Evolutionary conservation across 176 grass and related monocot genomes (phyloP), one percentile per base, ranked within the genome.

Genomic region (Poa annua): DNA sequence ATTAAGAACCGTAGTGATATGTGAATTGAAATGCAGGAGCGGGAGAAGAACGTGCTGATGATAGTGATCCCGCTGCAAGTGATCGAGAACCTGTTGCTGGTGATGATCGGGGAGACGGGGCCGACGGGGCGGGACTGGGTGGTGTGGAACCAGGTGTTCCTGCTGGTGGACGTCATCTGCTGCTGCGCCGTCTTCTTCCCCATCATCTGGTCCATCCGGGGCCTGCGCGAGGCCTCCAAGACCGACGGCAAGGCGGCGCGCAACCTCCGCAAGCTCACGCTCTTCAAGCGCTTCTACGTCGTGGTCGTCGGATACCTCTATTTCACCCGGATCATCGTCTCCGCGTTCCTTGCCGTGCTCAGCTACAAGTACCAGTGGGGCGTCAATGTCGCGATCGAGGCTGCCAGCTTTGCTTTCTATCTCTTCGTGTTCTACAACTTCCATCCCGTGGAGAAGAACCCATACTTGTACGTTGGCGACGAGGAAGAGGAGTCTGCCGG

Each of bases 201-300:
- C 17, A 76, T 93, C 75, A 35, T 93, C 70, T 93, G 80, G 92
- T 93, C 92, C 80, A 90, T 90, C 76, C 80, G 86, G 22, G 20
- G 66, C 83, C 83, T 93, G 64, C 88, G 88, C 0, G 86, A 90
- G 70, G 92, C 88, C 3, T 84, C 92, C 66, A 90, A 84, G 88
- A 86, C 70, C 13, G 86, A 90, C 70, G 86, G 86, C 80, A 93
- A 93, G 92, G 92, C 88, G 19, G 86, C 83, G 55, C 79, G 71
- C 53, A 86, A 88, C 83, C 88, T 93, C n/a, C 5, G 69, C 39
- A 93, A 93, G 86, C 92, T 93, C 79, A 88, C 64, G 44, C 92
- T 93, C 70, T 93, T 93, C 86, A 93, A 86, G 86, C 75, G 84
- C 47, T 93, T 93, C 88, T 93, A 90, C 80, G 6, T 93, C 2